Evolutionary conservation across 352 stramenopile genomes (phyloP).

Genomic region (Phytophthora colocasiae): DNA sequence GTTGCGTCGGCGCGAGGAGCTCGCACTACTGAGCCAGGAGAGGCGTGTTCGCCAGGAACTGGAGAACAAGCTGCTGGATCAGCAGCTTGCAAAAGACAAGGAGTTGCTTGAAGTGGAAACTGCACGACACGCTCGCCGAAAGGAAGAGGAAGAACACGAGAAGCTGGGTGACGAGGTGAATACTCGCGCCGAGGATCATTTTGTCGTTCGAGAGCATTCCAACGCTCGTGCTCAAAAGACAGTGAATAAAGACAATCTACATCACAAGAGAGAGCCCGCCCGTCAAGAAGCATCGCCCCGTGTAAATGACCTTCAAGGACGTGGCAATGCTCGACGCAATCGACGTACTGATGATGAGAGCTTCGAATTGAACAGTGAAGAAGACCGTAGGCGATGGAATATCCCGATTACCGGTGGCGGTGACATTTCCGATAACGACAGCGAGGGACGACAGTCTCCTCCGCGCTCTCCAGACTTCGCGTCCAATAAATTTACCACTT

Average conservation of each 20-base stretch:
- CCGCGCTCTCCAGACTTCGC: slow-evolving; percentile 17
- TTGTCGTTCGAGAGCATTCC: slow-evolving; percentile 2
- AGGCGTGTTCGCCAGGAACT: slow-evolving; percentile 60
- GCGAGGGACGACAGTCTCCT: slow-evolving; percentile 8
- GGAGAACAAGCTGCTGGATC: slow-evolving; percentile 52
- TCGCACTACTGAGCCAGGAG: slow-evolving; percentile 58
- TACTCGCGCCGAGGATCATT: slow-evolving; percentile 17
- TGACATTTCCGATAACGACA: background rate
- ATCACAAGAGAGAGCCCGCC: slow-evolving; percentile 5
- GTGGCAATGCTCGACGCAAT: background rate
- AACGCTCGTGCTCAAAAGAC: background rate
- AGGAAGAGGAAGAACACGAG: slow-evolving; percentile 39
- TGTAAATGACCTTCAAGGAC: background rate
- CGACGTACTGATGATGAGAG: slow-evolving; percentile 9
- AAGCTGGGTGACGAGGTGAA: slow-evolving; percentile 38
- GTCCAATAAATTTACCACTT: slow-evolving; percentile 7
- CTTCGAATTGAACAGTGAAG: slow-evolving; percentile 14
- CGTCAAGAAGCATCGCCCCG: slow-evolving; percentile 3
- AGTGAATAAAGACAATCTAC: background rate
- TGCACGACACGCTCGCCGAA: slow-evolving; percentile 32
- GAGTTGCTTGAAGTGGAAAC: slow-evolving; percentile 53
- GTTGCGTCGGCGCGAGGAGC: slow-evolving; percentile 50
- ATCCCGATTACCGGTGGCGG: slow-evolving; percentile 14
- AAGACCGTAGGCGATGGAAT: slow-evolving; percentile 13
- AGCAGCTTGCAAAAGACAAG: slow-evolving; percentile 53